Base-by-base conservation (phyloP, 2,329 filamentous ascomycete genomes). In the Ilyonectria destructans region DNA sequence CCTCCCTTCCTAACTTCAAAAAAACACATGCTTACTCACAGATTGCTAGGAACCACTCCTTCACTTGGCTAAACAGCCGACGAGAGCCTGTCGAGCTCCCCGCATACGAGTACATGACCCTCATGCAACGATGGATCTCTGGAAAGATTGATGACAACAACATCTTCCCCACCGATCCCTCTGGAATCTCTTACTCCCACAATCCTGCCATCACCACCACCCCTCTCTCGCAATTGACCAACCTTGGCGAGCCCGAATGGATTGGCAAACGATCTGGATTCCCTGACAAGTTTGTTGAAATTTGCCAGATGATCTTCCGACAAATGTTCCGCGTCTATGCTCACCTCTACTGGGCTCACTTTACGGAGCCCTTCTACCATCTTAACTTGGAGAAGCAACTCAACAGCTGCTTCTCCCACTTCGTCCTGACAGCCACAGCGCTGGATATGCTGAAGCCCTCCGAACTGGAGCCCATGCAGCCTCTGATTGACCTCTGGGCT, bases 311-410 rank as follows among this genome's bases (percentile, higher is more conserved):
- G 72, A 96, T 98, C 77, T 96, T 98, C 85, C 93, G 95, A 76
- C 96, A 98, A 83, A 98, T 99, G 92, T 98, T 99, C 87, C 93
- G 96, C 67, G 96, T 98, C 75, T 99, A 99, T 79, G 92, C 96
- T 55, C 96, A 99, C 82, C 90, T 99, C 69, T 99, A 99, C 86
- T 98, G 97, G 89, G 94, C 95, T 65, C 96, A 99, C 82, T 99
- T 94, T 82, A 85, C 91, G 68, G 92, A 94, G 73, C 93, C 92
- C 6, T 94, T 95, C 82, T 96, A 94, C 83, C 92, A 95, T 80
- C 87, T 96, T 72, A 94, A 93, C 83, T 85, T 93, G 10, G 91
- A 93, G 80, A 93, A 95, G 80, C 92, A 94, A 75, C 87, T 96
- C 69, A 96, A 96, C 85, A 95, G 92, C 80, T 95, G 93, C 82